These are phyloP conservation scores for Colletotrichum sp. DNA, from an alignment of 2,329 filamentous ascomycete genomes.

Conservation along the genomic window DNA sequence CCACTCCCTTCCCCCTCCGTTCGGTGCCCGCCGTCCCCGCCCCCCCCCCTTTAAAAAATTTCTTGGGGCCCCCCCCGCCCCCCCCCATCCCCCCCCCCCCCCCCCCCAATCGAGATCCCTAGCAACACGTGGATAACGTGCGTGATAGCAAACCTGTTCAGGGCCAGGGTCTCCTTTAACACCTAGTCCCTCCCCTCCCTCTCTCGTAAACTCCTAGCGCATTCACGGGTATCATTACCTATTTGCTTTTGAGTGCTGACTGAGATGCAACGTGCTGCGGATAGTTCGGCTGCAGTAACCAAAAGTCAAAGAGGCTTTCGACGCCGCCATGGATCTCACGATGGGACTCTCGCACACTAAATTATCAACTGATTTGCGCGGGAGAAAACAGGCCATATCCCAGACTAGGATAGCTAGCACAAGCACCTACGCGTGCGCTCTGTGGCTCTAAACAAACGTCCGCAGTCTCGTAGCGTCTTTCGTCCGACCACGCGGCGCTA, in stretches of 20 bases:
- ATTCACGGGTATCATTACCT: not conserved
- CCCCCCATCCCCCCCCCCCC: too few species aligned
- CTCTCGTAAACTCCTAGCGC: not conserved
- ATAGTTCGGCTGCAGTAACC: not conserved
- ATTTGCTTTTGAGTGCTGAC: not conserved
- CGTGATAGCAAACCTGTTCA: not conserved
- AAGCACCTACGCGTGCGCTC: not conserved
- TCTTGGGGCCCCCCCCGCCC: too few species aligned
- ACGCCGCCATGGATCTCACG: not conserved
- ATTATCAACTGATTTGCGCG: not conserved
- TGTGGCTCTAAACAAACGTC: not conserved
- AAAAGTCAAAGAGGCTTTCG: not conserved
- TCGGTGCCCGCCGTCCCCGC: too few species aligned
- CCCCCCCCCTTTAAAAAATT: too few species aligned
- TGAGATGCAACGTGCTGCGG: not conserved
- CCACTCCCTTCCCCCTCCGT: too few species aligned
- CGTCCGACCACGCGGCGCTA: not conserved
- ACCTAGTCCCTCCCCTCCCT: not conserved
- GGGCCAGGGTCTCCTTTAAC: not conserved
- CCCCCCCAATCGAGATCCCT: not conserved
- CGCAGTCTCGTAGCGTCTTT: not conserved
- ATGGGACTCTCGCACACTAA: not conserved
- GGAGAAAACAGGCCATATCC: not conserved
- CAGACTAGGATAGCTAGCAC: not conserved
- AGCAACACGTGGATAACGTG: not conserved